These are phyloP conservation scores for Paramecium caudatum DNA, from an alignment of 73 alveolate species.

Conservation along the genomic window DNA sequence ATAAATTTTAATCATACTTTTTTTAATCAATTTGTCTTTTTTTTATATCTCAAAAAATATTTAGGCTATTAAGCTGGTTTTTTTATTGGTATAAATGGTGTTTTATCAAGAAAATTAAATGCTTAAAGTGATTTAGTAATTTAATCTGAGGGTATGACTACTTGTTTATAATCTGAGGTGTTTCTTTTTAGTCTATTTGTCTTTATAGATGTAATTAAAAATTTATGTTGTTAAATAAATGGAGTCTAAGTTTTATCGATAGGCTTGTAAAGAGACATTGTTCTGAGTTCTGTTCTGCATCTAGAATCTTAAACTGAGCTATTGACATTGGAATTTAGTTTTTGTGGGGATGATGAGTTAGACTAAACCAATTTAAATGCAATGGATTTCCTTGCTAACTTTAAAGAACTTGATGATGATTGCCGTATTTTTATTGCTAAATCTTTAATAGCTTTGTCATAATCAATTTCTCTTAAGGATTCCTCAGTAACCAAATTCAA, in stretches of 20 bases:
- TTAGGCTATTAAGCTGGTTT: not conserved
- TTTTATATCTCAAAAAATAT: conserved; percentile 21
- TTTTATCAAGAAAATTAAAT: not conserved
- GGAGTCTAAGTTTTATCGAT: not conserved
- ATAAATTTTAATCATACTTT: not conserved
- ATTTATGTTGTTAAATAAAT: conserved; percentile 4
- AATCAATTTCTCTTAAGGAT: conserved; percentile 14
- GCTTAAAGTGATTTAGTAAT: not conserved
- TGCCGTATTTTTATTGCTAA: not conserved
- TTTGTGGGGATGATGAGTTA: not conserved
- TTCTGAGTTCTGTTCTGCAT: conserved; percentile 27
- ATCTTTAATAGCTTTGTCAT: not conserved
- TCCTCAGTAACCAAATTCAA: conserved; percentile 18
- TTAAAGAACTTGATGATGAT: not conserved
- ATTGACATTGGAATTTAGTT: not conserved
- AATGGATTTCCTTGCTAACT: not conserved
- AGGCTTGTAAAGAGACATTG: conserved; percentile 31
- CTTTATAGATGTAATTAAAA: conserved; percentile 15
- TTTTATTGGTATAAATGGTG: not conserved
- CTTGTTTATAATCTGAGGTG: not conserved
- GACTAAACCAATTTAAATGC: not conserved
- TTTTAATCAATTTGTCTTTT: conserved; percentile 6
- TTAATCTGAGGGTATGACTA: not conserved
- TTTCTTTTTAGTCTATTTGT: conserved; percentile 9
- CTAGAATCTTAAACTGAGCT: conserved; percentile 9